Percentiles rank a stretch among this genome's conserved stretches.
Conservation (phyloP, 306 rosid species). For the Dryas drummondii region DNA sequence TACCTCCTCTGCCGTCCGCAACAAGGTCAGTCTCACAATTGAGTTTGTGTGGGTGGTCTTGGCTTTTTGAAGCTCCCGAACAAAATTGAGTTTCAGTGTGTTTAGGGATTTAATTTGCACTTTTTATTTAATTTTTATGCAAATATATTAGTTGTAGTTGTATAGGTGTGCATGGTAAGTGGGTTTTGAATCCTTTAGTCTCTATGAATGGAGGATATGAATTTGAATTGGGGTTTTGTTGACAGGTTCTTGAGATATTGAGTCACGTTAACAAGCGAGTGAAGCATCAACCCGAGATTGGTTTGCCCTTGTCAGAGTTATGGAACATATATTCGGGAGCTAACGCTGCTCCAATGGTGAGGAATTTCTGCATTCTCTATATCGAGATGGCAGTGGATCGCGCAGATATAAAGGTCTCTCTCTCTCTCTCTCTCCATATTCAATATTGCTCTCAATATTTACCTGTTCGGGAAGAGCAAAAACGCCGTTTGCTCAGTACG, state of each 20-base stretch:
- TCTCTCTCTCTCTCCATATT: neutral
- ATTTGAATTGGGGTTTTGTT: neutral
- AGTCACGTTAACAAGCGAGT: slow-evolving; percentile 98
- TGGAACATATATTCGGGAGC: slow-evolving; percentile 75
- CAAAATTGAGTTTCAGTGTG: neutral
- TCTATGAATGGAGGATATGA: too few relatives aligned
- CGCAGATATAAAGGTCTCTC: slow-evolving; percentile 48
- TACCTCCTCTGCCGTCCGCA: slow-evolving; percentile 61
- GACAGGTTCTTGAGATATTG: slow-evolving; percentile 92
- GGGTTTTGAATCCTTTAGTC: neutral
- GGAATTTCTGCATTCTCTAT: slow-evolving; percentile 92
- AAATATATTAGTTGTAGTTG: neutral
- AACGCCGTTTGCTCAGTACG: too few relatives aligned
- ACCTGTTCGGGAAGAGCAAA: neutral
- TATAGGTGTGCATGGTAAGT: neutral
- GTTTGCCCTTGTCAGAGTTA: slow-evolving; percentile 71
- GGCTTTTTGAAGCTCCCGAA: neutral
- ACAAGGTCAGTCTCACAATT: slow-evolving; percentile 51
- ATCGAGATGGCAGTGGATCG: slow-evolving; percentile 97
- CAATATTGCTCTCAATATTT: neutral
- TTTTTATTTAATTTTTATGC: neutral
- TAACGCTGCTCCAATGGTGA: slow-evolving; percentile 66
- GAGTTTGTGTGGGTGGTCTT: neutral
- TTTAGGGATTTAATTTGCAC: neutral
- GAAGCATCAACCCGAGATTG: slow-evolving; percentile 80